Evolutionary conservation across 352 stramenopile species (phyloP), one percentile per base, ranked within the genome.

Genomic region (Phytophthora pluvialis): DNA sequence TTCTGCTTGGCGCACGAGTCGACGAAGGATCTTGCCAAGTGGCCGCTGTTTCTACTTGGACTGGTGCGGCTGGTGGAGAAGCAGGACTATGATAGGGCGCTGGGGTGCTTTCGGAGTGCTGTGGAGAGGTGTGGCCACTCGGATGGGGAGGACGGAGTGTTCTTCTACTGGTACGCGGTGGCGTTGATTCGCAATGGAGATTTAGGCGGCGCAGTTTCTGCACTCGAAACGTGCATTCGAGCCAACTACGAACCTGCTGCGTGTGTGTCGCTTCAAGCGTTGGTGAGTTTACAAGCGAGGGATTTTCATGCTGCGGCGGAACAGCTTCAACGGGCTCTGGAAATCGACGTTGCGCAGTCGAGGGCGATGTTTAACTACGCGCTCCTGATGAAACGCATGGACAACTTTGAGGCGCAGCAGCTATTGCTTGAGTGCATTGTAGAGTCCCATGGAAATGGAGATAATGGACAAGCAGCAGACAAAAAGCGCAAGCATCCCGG

Each of bases 291-390:
- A 5, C 58, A 80, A 32, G 39, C 15, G 7, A 43, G 39, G 3
- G 80, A 93, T 46, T 60, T 70, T 7, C 57, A 81, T 33, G 70
- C 77, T 15, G 81, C 83, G 1, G 64, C 74, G 0, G 59, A 75
- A 32, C 58, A 78, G 10, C 64, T 95, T 48, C 73, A 89, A 52
- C 74, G 81, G 5, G 64, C 73, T n/a, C 50, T 95, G 32, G 77
- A 83, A 36, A 70, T 94, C 16, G 77, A 93, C 11, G 72, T 74
- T 48, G 64, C 64, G 9, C 63, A 88, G n/a, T 68, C 68, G 0
- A 46, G 55, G 9, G 74, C 82, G 9, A 67, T 94, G 43, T 86
- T 88, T 48, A 91, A 95, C 60, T 91, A 93, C 44, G 78, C 83
- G 0, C 50, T 89, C 33, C 69, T 94, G 33, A 75, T 95, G 42